Percentiles rank a stretch among this genome's conserved stretches.
These are phyloP conservation scores for Penicillium salamii DNA, from an alignment of 495 filamentous ascomycete genomes.

Conservation along the genomic window DNA sequence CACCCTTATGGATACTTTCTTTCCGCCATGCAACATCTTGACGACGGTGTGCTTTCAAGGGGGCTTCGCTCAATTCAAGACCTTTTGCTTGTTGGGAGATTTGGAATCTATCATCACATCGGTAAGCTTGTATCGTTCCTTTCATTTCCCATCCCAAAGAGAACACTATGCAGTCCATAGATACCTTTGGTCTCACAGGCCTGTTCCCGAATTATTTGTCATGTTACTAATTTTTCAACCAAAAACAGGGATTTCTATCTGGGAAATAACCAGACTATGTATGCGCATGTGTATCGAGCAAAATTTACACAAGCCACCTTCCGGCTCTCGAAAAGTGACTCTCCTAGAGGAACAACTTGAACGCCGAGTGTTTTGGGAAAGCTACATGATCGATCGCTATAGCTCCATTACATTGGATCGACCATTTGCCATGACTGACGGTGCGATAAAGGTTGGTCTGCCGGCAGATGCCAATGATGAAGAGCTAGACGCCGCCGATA, in stretches of 20 bases:
- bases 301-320: constrained; percentile 19
- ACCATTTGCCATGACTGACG: constrained; percentile 21
- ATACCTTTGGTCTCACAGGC: too few relatives aligned
- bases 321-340: not conserved
- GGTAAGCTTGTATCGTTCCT: too few relatives aligned
- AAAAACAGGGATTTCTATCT: constrained; percentile 24
- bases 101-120: constrained; percentile 32
- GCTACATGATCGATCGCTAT: constrained; percentile 31
- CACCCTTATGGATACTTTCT: constrained; percentile 31
- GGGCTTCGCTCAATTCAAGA: constrained; percentile 30
- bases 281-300: constrained; percentile 30
- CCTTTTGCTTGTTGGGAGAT: constrained; percentile 22
- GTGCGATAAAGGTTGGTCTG: constrained; percentile 20
- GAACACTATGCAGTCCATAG: too few relatives aligned
- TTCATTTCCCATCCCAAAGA: too few relatives aligned
- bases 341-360: constrained; percentile 25
- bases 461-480: constrained; percentile 29
- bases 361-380: constrained; percentile 30
- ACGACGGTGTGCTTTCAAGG: constrained; percentile 14
- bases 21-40: constrained; percentile 23
- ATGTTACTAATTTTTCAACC: too few relatives aligned
- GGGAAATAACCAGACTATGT: constrained; percentile 24
- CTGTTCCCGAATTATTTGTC: too few relatives aligned
- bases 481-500: constrained; percentile 25
- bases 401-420: constrained; percentile 28